Conservation (phyloP, 2,329 filamentous ascomycete species). For the Dichotomopilus funicola region DNA sequence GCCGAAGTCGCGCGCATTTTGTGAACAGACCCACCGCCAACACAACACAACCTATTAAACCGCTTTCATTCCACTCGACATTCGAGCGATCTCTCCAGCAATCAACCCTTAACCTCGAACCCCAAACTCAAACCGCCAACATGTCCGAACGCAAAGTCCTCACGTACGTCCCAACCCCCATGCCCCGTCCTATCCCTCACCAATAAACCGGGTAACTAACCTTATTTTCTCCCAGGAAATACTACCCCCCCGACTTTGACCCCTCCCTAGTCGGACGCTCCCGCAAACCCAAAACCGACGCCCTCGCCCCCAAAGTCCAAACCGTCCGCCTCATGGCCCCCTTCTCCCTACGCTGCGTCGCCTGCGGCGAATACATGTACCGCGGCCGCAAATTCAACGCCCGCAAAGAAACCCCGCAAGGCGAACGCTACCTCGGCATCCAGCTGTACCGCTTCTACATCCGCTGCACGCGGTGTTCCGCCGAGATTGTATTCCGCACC, state of each 20-base stretch:
- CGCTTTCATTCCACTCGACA: no score
- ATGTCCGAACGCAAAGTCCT: slow-evolving; percentile 42
- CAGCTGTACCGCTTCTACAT: slow-evolving; percentile 88
- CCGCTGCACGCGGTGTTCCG: slow-evolving; percentile 76
- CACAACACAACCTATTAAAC: not conserved
- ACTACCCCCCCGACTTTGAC: slow-evolving; percentile 74
- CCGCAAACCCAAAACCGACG: slow-evolving; percentile 52
- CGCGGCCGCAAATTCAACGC: slow-evolving; percentile 94
- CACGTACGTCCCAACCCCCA: slow-evolving; percentile 11
- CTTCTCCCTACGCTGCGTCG: slow-evolving; percentile 67
- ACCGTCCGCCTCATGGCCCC: slow-evolving; percentile 88
- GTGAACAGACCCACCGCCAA: not conserved
- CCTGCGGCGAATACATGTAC: slow-evolving; percentile 44
- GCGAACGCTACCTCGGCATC: slow-evolving; percentile 84
- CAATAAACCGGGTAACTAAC: not conserved
- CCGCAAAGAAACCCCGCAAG: slow-evolving; percentile 80
- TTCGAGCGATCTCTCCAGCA: no score
- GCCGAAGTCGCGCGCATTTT: not conserved
- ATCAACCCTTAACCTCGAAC: not conserved
- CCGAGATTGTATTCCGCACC: slow-evolving; percentile 87
- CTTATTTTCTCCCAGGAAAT: slow-evolving; percentile 17
- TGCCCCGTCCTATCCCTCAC: not conserved
- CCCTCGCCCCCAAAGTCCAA: slow-evolving; percentile 71
- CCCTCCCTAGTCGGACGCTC: slow-evolving; percentile 69
- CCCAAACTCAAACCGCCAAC: slow-evolving; percentile 13